Percentiles rank a stretch among this genome's conserved stretches.
Evolutionary conservation across 257 asterid species (phyloP).

Genomic region (Jacaranda mimosifolia): DNA sequence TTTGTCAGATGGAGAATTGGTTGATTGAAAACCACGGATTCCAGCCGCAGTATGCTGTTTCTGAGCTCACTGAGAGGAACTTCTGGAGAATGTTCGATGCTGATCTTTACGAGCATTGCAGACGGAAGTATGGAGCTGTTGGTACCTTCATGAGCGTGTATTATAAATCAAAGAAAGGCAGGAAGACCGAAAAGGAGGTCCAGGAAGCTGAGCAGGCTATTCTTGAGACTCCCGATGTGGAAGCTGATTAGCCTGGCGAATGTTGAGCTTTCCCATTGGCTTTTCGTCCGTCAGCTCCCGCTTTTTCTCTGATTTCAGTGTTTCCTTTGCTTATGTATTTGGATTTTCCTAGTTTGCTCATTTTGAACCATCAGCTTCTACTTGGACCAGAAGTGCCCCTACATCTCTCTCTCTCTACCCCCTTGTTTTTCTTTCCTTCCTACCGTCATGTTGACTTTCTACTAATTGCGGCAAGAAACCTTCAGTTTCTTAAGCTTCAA

Average conservation of each 20-base stretch:
- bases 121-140: constrained; percentile 80
- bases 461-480: background rate
- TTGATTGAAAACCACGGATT: constrained; percentile 90
- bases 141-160: constrained; percentile 98
- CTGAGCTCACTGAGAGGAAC: constrained; percentile 85
- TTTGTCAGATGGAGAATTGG: constrained; percentile 81
- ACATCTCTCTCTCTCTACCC: background rate
- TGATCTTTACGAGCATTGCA: constrained; percentile 81
- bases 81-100: constrained; percentile 99
- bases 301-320: constrained; percentile 20
- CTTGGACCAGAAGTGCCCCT: constrained; percentile 8
- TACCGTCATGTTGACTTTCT: constrained; percentile 3
- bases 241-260: constrained; percentile 50
- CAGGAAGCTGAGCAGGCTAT: constrained; percentile 95
- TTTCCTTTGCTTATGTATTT: constrained; percentile 25
- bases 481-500: background rate
- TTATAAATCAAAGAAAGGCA: constrained; percentile 93
- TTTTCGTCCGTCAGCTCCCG: background rate
- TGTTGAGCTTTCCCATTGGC: constrained; percentile 20
- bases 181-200: constrained; percentile 98
- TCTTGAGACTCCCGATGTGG: constrained; percentile 76
- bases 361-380: constrained; percentile 20
- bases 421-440: background rate
- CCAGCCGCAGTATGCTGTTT: constrained; percentile 97
- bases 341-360: constrained; percentile 34